A percentile compares a stretch with the other conserved stretches of the same genome.
These are phyloP conservation scores for Drechslerella stenobrocha DNA, from an alignment of 2,329 filamentous ascomycete genomes.

Conservation along the genomic window DNA sequence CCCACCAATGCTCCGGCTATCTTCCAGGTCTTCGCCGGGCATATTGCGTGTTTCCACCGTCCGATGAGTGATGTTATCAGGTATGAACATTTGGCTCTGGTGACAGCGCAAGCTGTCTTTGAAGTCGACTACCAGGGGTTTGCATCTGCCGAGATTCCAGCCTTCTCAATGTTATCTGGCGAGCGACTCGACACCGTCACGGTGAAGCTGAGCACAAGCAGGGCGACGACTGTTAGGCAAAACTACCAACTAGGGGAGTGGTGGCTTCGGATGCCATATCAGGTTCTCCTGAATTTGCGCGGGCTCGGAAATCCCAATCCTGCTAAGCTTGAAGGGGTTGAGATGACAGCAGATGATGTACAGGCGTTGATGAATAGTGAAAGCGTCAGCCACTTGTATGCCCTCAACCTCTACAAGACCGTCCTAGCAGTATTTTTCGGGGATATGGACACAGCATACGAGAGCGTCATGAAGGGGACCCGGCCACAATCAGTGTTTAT, in stretches of 20 bases:
- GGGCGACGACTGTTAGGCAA: conserved; percentile 50
- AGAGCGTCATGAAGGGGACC: conserved; percentile 51
- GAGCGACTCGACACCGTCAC: conserved; percentile 50
- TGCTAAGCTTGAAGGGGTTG: conserved; percentile 50
- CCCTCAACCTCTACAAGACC: conserved; percentile 52
- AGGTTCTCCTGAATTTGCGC: conserved; percentile 52
- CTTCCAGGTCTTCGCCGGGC: conserved; percentile 53
- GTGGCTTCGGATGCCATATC: conserved; percentile 53
- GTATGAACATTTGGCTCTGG: conserved; percentile 51
- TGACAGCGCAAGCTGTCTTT: conserved; percentile 51
- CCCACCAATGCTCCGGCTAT: conserved; percentile 51
- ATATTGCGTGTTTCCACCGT: conserved; percentile 53
- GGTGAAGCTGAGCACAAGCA: conserved; percentile 51
- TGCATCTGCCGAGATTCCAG: conserved; percentile 52
- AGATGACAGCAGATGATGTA: conserved; percentile 50
- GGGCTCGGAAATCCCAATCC: conserved; percentile 52
- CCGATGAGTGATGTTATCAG: conserved; percentile 52
- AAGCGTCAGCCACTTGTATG: conserved; percentile 52
- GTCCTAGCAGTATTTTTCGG: conserved; percentile 52
- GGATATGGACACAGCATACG: conserved; percentile 51
- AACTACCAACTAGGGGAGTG: conserved; percentile 53
- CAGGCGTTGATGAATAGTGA: conserved; percentile 49
- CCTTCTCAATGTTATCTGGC: conserved; percentile 52
- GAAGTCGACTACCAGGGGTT: conserved; percentile 53
- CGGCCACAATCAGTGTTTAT: conserved; percentile 40